Conservation (phyloP, 306 rosid genomes). For the Pueraria montana region DNA sequence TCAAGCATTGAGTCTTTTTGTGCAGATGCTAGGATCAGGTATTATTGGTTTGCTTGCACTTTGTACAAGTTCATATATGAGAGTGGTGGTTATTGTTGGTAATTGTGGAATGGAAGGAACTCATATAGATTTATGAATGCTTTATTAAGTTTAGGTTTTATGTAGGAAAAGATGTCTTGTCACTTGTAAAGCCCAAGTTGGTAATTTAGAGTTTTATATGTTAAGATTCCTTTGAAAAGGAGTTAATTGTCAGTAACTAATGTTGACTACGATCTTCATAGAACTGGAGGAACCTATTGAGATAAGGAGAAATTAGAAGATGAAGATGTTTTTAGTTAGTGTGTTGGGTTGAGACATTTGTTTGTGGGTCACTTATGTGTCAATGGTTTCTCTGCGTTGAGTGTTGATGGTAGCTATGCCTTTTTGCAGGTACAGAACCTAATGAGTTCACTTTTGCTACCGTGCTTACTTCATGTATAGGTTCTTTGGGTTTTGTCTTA, state of each 20-base stretch:
- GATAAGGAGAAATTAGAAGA: constrained; percentile 7
- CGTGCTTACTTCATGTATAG: constrained; percentile 77
- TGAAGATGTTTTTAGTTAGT: neutral
- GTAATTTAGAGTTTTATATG: neutral
- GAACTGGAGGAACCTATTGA: constrained; percentile 2
- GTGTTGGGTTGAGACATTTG: neutral
- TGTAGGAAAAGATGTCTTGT: neutral
- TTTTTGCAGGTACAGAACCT: constrained; percentile 74
- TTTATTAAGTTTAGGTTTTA: constrained; percentile 25
- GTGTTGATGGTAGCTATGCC: constrained; percentile 27
- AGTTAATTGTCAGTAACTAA: neutral
- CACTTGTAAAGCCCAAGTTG: constrained; percentile 12
- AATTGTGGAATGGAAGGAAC: constrained; percentile 13
- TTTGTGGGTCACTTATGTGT: neutral
- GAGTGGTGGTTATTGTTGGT: constrained; percentile 9
- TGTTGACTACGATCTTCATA: constrained; percentile 20
- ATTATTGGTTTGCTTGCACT: constrained; percentile 31
- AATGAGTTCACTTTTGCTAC: constrained; percentile 92
- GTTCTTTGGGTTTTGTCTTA: constrained; percentile 57
- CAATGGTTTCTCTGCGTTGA: constrained; percentile 9
- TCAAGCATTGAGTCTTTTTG: constrained; percentile 72
- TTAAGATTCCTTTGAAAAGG: constrained; percentile 12
- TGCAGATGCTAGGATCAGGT: constrained; percentile 86
- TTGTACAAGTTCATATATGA: constrained; percentile 13
- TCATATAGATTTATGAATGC: constrained; percentile 1